Percentiles rank a stretch among this genome's conserved stretches.
Conservation (phyloP, 371 early-diverging fungal genomes). For the Rhizopus delemar region DNA sequence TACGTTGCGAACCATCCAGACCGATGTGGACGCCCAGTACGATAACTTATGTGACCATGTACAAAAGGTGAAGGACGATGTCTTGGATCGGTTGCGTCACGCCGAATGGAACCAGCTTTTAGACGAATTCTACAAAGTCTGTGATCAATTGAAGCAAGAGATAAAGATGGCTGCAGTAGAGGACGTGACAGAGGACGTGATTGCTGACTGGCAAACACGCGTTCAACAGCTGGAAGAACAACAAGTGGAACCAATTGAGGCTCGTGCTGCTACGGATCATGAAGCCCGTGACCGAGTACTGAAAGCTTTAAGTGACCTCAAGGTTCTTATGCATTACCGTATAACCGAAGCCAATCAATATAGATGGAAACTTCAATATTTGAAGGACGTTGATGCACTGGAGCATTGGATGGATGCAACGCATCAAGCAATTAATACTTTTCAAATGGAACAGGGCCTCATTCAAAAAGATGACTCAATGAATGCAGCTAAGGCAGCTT, state of each 20-base stretch:
- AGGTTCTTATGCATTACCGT: conserved; percentile 10
- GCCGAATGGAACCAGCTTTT: conserved; percentile 8
- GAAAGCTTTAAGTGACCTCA: conserved; percentile 9
- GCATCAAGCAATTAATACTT: conserved; percentile 1
- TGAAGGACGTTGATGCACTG: conserved; percentile 3
- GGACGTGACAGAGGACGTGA: conserved; percentile 16
- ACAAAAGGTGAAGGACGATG: neutral
- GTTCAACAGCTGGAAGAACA: conserved; percentile 14
- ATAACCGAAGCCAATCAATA: conserved; percentile 15
- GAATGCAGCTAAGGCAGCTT: neutral
- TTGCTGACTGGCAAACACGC: conserved; percentile 27
- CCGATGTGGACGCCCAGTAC: neutral
- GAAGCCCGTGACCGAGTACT: conserved; percentile 1
- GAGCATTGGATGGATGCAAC: neutral
- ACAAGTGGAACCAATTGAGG: conserved; percentile 14
- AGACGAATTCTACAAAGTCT: conserved; percentile 7
- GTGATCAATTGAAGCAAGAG: conserved; percentile 1
- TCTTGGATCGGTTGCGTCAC: conserved; percentile 1
- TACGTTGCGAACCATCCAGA: neutral
- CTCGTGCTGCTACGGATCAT: conserved; percentile 12
- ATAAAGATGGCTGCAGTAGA: conserved; percentile 2
- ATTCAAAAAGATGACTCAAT: neutral
- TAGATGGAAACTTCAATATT: conserved; percentile 18
- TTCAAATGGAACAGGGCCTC: neutral
- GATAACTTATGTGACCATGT: neutral